Conservation (phyloP, 2,329 filamentous ascomycete species). For the Pseudogymnoascus sp. region DNA sequence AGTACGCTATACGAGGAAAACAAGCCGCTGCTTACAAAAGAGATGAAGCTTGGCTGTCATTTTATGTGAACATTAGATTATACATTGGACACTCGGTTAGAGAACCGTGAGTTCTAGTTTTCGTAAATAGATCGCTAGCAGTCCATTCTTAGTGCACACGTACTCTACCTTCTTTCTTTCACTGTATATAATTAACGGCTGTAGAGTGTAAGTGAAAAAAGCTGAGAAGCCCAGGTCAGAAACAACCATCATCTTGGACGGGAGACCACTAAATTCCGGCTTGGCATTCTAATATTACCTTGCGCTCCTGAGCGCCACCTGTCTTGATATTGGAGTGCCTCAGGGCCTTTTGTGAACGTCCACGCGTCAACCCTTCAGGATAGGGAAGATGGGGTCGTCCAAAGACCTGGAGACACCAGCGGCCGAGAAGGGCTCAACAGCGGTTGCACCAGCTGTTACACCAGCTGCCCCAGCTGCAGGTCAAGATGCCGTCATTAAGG, state of each 20-base stretch:
- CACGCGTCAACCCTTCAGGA: neutral
- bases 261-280: neutral
- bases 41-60: neutral
- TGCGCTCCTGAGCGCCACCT: neutral
- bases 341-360: neutral
- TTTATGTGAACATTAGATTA: neutral
- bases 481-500: neutral
- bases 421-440: neutral
- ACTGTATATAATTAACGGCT: neutral
- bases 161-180: neutral
- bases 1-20: neutral
- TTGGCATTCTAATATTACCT: neutral
- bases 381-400: neutral
- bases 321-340: neutral
- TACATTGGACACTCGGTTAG: neutral
- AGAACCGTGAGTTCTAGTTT: neutral
- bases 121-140: neutral
- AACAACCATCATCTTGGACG: neutral
- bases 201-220: neutral
- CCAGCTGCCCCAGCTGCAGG: neutral
- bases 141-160: neutral
- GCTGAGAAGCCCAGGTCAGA: neutral
- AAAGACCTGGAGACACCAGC: neutral
- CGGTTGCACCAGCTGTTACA: neutral
- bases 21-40: neutral